Conservation (phyloP, 208 protist species). For the Leishmania mexicana region DNA sequence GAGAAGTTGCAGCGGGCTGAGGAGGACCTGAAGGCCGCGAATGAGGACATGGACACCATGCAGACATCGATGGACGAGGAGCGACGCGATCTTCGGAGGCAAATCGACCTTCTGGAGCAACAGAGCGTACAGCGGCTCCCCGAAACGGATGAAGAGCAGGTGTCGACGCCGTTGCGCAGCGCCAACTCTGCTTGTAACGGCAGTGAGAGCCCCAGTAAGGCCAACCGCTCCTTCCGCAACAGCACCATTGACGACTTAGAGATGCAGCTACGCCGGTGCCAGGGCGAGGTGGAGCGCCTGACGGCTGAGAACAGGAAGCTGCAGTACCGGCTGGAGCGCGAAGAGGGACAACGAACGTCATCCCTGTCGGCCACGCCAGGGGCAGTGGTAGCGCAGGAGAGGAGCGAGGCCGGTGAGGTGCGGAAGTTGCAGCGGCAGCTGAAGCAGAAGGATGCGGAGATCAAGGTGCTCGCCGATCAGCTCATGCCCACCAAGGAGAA, state of each 20-base stretch:
- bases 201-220: background rate
- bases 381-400: background rate
- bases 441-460: slow-evolving; percentile 56
- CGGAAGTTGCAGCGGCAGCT: slow-evolving; percentile 31
- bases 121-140: background rate
- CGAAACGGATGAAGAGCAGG: slow-evolving; percentile 9
- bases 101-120: slow-evolving; percentile 38
- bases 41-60: slow-evolving; percentile 30
- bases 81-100: slow-evolving; percentile 38
- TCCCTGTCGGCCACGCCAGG: background rate
- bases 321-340: slow-evolving; percentile 14
- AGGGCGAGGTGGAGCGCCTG: slow-evolving; percentile 52
- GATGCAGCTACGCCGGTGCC: slow-evolving; percentile 39
- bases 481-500: slow-evolving; percentile 86
- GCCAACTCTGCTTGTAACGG: slow-evolving; percentile 9
- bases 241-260: slow-evolving; percentile 33
- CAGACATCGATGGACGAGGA: slow-evolving; percentile 35
- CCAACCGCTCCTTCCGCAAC: slow-evolving; percentile 22
- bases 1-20: slow-evolving; percentile 43
- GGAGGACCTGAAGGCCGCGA: slow-evolving; percentile 41
- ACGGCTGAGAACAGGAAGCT: slow-evolving; percentile 33
- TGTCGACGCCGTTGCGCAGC: slow-evolving; percentile 4
- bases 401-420: slow-evolving; percentile 7
- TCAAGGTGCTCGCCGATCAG: slow-evolving; percentile 59
- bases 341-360: background rate